A percentile compares a stretch with the other conserved stretches of the same genome.
These are phyloP conservation scores for Albatrellus ellisii DNA, from an alignment of 768 basidiomycete genomes.

Conservation along the genomic window DNA sequence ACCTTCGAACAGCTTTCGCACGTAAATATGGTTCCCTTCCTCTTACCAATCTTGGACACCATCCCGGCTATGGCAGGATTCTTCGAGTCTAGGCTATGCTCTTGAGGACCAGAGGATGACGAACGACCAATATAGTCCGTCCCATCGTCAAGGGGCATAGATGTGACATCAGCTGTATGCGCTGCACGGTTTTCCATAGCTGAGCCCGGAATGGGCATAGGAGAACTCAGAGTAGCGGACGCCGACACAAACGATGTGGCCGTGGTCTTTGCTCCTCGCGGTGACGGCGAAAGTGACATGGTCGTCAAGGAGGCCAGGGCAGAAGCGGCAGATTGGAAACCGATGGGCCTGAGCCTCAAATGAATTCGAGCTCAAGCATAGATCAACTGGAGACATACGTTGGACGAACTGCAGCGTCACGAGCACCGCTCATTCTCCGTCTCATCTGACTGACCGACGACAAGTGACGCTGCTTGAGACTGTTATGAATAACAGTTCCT, in stretches of 20 bases:
- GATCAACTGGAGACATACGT: constrained; percentile 36
- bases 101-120: constrained; percentile 8
- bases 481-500: constrained; percentile 15
- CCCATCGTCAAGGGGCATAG: constrained; percentile 14
- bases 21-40: constrained; percentile 75
- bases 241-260: constrained; percentile 1
- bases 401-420: constrained; percentile 63
- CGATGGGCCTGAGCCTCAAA: constrained; percentile 19
- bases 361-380: constrained; percentile 1
- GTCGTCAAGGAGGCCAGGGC: constrained; percentile 29
- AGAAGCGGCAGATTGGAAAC: constrained; percentile 24
- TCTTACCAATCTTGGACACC: constrained; percentile 37
- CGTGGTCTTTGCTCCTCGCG: constrained; percentile 16
- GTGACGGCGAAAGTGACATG: constrained; percentile 26
- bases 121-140: constrained; percentile 8
- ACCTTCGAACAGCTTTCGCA: constrained; percentile 97
- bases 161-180: constrained; percentile 1
- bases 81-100: constrained; percentile 13
- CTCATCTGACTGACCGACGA: constrained; percentile 60
- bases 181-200: constrained; percentile 5
- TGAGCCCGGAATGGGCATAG: constrained; percentile 4
- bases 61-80: constrained; percentile 18
- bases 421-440: constrained; percentile 64
- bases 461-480: constrained; percentile 48
- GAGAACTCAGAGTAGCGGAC: constrained; percentile 9